These are phyloP conservation scores for Metschnikowia lochheadii DNA, from an alignment of 805 yeast genomes.

Conservation along the genomic window DNA sequence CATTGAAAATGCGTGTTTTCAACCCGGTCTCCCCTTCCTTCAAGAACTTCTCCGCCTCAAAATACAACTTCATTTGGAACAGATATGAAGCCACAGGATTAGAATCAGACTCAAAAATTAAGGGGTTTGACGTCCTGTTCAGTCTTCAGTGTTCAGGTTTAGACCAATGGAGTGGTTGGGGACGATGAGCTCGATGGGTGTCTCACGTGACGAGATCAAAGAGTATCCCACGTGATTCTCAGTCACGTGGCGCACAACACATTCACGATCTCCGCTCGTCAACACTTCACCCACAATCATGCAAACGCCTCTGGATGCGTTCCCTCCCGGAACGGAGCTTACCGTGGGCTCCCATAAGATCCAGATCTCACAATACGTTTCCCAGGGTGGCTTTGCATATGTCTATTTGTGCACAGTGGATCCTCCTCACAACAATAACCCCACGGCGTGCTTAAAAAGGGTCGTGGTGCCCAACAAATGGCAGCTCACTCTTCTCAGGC, in stretches of 20 bases:
- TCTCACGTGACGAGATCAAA: background rate
- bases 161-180: too few species aligned
- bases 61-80: constrained; percentile 36
- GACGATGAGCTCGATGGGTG: background rate
- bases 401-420: constrained; percentile 76
- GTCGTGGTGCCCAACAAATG: constrained; percentile 93
- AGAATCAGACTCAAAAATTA: too few species aligned
- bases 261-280: constrained; percentile 2
- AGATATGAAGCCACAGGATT: too few species aligned
- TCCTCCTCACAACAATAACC: constrained; percentile 53
- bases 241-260: constrained; percentile 1
- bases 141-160: too few species aligned
- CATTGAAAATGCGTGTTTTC: constrained; percentile 37
- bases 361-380: constrained; percentile 64
- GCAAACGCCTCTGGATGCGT: constrained; percentile 57
- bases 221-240: background rate
- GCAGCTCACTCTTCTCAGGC: constrained; percentile 75
- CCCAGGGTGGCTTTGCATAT: constrained; percentile 94
- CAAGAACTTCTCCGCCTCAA: constrained; percentile 40
- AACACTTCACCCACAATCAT: constrained; percentile 7
- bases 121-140: too few species aligned
- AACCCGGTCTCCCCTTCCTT: constrained; percentile 24
- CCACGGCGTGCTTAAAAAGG: constrained; percentile 79
- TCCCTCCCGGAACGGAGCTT: constrained; percentile 69
- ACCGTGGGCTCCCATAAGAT: constrained; percentile 82